phyloP scores from a whole-genome alignment of 352 stramenopile species.

The Pythium rishiriense region DNA sequence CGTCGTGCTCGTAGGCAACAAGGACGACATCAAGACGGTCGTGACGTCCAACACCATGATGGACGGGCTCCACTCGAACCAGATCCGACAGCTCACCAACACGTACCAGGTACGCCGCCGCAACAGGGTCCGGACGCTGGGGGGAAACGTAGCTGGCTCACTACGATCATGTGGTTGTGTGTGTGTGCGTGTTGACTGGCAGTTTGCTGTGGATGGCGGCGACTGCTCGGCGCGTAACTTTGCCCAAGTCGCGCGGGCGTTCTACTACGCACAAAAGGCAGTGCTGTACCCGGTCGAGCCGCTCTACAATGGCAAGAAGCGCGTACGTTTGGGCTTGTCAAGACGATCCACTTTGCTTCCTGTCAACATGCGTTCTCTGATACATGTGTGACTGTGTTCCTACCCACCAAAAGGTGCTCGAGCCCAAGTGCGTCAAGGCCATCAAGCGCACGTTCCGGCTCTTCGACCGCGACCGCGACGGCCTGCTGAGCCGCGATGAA shows the following conservation, averaged over 20 bases:
- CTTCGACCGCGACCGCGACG: constrained; percentile 81
- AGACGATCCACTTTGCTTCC: not conserved
- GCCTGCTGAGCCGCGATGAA: constrained; percentile 81
- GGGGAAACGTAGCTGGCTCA: too few species aligned
- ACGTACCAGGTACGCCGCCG: constrained; percentile 57
- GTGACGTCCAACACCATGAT: constrained; percentile 44
- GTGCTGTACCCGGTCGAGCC: constrained; percentile 88
- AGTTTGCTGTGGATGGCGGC: constrained; percentile 83
- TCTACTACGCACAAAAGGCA: constrained; percentile 87
- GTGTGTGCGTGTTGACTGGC: too few species aligned
- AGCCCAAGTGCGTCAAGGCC: constrained; percentile 79
- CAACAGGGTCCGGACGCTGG: too few species aligned
- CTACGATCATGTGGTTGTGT: too few species aligned
- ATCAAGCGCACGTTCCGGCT: constrained; percentile 88
- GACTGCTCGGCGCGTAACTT: constrained; percentile 90
- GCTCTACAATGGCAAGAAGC: constrained; percentile 86
- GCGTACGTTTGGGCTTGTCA: constrained; percentile 35
- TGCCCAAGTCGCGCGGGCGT: constrained; percentile 85
- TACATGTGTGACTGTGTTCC: not conserved
- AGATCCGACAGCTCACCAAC: constrained; percentile 70
- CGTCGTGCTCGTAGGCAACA: constrained; percentile 89
- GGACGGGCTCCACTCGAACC: constrained; percentile 63
- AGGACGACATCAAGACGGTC: constrained; percentile 80
- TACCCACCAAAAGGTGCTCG: constrained; percentile 49
- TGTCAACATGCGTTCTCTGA: not conserved